phyloP scores from a whole-genome alignment of 2,329 filamentous ascomycete genomes.

The Exophiala phaeomuriformis region DNA sequence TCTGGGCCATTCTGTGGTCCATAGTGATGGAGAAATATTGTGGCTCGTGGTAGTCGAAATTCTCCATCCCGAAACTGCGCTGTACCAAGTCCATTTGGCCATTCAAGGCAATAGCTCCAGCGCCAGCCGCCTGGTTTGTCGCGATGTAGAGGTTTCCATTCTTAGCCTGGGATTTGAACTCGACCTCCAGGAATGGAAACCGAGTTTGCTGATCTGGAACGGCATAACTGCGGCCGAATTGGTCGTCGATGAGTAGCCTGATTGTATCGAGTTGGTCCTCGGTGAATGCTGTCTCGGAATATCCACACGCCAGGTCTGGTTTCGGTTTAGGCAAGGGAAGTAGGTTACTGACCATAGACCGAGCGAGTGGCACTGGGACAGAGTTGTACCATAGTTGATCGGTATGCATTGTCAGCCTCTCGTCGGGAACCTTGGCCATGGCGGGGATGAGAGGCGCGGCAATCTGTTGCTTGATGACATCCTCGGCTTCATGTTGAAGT shows the following conservation, averaged over 20 bases:
- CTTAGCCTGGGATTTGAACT: conserved; percentile 18
- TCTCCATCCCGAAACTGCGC: conserved; percentile 11
- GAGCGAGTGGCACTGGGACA: conserved; percentile 11
- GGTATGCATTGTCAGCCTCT: conserved; percentile 3
- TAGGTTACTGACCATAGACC: too few species aligned
- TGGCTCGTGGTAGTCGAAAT: conserved; percentile 15
- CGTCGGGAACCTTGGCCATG: conserved; percentile 5
- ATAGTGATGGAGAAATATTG: conserved; percentile 17
- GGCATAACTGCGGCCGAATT: conserved; percentile 14
- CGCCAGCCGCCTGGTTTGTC: conserved; percentile 16
- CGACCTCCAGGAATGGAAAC: conserved; percentile 15
- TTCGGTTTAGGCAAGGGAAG: conserved; percentile 14
- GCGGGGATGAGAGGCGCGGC: conserved; percentile 5
- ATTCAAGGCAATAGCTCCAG: conserved; percentile 15
- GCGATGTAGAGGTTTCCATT: conserved; percentile 15
- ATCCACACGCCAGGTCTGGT: conserved; percentile 17
- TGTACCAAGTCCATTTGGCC: conserved; percentile 15
- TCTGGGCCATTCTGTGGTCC: conserved; percentile 6
- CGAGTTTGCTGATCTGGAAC: conserved; percentile 12
- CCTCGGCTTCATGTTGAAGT: conserved; percentile 4
- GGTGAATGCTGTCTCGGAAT: conserved; percentile 17
- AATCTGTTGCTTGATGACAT: conserved; percentile 4
- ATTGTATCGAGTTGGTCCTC: background rate
- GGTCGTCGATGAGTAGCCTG: conserved; percentile 5
- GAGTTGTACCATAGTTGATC: conserved; percentile 11